Base-by-base conservation (phyloP, 129 eudicot genomes). In the Flaveria ramosissima region DNA sequence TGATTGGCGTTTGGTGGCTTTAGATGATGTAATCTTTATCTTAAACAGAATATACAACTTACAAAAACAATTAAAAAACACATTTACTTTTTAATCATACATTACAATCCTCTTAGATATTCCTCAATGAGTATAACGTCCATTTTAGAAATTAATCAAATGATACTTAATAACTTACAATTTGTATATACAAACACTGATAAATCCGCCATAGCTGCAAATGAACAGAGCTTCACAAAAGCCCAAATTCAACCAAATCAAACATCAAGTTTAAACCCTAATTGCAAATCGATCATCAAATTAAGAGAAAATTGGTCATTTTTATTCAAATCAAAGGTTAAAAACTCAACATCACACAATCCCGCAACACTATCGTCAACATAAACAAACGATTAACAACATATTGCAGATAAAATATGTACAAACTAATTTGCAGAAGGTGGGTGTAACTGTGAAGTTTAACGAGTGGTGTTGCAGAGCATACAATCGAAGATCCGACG, bases 401-500 rank as follows among this genome's bases (percentile, higher is more conserved):
- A 67, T 56, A 45, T 39, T 53, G 24, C 67, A 80, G n/a, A n/a
- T 9, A 39, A 2, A n/a, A 42, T 68, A 80, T 80, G 52, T 66
- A 73, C 79, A 66, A 60, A 3, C 53, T 27, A 36, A 60, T n/a
- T 56, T 36, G 41, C 41, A 36, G 0, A 1, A 36, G 41, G 53
- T 42, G 53, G 65, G 14, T 9, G 7, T 11, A 9, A n/a, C n/a
- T n/a, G n/a, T n/a, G n/a, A 36, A n/a, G 27, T 56, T 10, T 41
- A 42, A 9, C 4, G 36, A 19, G 77, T 15, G 36, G 82, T 69
- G 76, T 50, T 76, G 64, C 92, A 80, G 45, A 91, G 87, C 72
- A 92, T 42, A 81, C 87, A 89, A 66, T 84, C 84, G 60, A 89
- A 72, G 73, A 92, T 47, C 87, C 96, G 80, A 45, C 86, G 74